phyloP scores from a whole-genome alignment of 345 rosid species.

The Anastatica hierochuntica region DNA sequence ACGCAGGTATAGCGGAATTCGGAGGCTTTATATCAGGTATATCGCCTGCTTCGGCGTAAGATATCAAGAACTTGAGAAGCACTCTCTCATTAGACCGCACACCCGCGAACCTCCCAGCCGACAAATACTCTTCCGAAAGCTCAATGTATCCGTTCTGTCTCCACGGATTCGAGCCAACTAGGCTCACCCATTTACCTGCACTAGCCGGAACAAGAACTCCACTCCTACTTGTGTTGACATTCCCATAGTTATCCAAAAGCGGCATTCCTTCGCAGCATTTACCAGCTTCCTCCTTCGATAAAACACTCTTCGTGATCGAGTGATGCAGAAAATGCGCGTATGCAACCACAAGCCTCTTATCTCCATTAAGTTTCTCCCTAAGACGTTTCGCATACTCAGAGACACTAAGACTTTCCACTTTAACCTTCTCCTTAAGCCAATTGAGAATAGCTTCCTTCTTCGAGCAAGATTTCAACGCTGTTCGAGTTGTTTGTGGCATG shows the following conservation, averaged over 20 bases:
- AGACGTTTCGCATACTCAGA: slow-evolving; percentile 27
- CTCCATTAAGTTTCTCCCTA: slow-evolving; percentile 5
- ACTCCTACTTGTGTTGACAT: slow-evolving; percentile 5
- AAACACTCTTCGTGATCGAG: slow-evolving; percentile 16
- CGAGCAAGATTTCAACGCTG: slow-evolving; percentile 22
- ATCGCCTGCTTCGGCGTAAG: slow-evolving; percentile 31
- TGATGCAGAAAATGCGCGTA: slow-evolving; percentile 51
- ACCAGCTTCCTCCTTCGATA: slow-evolving; percentile 21
- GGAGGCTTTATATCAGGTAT: slow-evolving; percentile 51
- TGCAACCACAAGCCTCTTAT: slow-evolving; percentile 31
- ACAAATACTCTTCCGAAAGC: slow-evolving; percentile 44
- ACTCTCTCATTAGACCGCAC: slow-evolving; percentile 16
- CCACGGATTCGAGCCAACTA: slow-evolving; percentile 52
- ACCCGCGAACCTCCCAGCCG: slow-evolving; percentile 29
- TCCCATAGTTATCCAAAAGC: slow-evolving; percentile 44
- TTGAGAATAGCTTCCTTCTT: slow-evolving; percentile 13
- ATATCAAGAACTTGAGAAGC: slow-evolving; percentile 36
- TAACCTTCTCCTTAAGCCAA: slow-evolving; percentile 34
- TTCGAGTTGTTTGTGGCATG: slow-evolving; percentile 32
- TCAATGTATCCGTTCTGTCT: slow-evolving; percentile 35
- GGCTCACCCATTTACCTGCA: slow-evolving; percentile 49
- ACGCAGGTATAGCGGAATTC: slow-evolving; percentile 38
- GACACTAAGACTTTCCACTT: slow-evolving; percentile 8
- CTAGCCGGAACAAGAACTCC: slow-evolving; percentile 61
- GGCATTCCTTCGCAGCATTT: slow-evolving; percentile 35